Percentiles rank a stretch among this genome's conserved stretches.
phyloP scores from a whole-genome alignment of 164 flowering plant species.

The Umbilicus rupestris region DNA sequence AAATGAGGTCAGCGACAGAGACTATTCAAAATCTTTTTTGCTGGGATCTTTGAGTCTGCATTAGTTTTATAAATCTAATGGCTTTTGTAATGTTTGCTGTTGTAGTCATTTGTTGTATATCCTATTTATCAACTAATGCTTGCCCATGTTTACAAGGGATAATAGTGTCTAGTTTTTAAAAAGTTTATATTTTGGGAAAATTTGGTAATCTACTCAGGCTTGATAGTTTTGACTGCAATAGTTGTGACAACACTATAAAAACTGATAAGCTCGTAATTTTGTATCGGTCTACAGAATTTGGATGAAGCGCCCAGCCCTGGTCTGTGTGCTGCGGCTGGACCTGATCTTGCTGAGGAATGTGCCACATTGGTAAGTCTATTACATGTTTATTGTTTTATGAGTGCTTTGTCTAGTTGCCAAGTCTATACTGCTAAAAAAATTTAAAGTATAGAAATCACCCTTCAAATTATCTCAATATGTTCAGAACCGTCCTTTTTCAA shows the following conservation, averaged over 20 bases:
- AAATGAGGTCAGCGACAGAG: slow-evolving; percentile 63
- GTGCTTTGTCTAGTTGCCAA: too few species aligned
- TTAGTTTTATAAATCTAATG: too few species aligned
- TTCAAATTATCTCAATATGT: neutral
- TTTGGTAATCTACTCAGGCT: neutral
- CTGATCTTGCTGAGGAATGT: slow-evolving; percentile 95
- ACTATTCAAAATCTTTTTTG: neutral
- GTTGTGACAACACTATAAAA: neutral
- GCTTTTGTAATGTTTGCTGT: too few species aligned
- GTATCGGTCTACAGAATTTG: slow-evolving; percentile 47
- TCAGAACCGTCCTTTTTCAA: neutral
- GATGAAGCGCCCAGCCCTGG: slow-evolving; percentile 98
- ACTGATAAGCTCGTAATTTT: slow-evolving; percentile 2
- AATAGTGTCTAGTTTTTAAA: neutral
- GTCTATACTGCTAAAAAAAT: neutral
- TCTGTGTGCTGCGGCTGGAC: slow-evolving; percentile 96
- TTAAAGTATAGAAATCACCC: too few species aligned
- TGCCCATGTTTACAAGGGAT: too few species aligned
- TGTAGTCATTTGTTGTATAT: neutral
- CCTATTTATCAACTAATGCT: too few species aligned
- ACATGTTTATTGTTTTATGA: too few species aligned
- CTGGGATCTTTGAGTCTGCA: neutral
- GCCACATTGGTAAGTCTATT: slow-evolving; percentile 53
- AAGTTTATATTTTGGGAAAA: neutral
- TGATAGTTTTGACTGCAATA: neutral